Evolutionary conservation across 345 rosid genomes (phyloP).

Genomic region (Gossypium australe): DNA sequence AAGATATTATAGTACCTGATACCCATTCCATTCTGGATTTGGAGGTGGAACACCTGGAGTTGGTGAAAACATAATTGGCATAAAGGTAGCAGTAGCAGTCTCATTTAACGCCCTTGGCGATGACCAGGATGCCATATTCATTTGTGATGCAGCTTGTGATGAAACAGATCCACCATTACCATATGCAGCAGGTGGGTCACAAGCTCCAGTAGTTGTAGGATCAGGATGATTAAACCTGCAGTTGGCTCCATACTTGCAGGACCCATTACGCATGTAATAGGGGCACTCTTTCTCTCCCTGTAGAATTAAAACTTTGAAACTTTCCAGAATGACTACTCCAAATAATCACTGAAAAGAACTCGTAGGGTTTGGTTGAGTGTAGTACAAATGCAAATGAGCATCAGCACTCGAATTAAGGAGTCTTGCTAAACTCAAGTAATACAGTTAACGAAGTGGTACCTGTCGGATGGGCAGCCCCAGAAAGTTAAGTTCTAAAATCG

Average conservation of each 20-base stretch:
- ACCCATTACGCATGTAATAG: slow-evolving; percentile 89
- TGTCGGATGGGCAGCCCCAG: slow-evolving; percentile 80
- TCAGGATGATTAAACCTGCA: slow-evolving; percentile 96
- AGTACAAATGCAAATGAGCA: not conserved
- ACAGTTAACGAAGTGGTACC: slow-evolving; percentile 28
- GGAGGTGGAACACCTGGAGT: slow-evolving; percentile 53
- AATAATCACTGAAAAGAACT: not conserved
- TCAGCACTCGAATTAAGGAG: not conserved
- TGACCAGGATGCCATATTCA: slow-evolving; percentile 63
- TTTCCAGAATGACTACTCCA: not conserved
- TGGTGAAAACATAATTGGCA: slow-evolving; percentile 58
- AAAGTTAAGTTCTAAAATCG: slow-evolving; percentile 65
- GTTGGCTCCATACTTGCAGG: slow-evolving; percentile 81
- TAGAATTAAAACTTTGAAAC: slow-evolving; percentile 3
- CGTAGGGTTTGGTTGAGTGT: not conserved
- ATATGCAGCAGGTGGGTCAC: slow-evolving; percentile 41
- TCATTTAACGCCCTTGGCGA: slow-evolving; percentile 54
- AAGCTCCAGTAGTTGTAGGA: slow-evolving; percentile 53
- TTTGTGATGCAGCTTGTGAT: slow-evolving; percentile 41
- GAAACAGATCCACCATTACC: slow-evolving; percentile 55
- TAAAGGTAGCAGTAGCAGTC: slow-evolving; percentile 37
- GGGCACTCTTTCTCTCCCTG: slow-evolving; percentile 85
- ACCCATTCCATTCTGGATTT: slow-evolving; percentile 74
- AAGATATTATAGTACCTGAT: slow-evolving; percentile 45
- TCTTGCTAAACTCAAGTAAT: not conserved